Evolutionary conservation across 306 rosid genomes (phyloP), one percentile per base, ranked within the genome.

Genomic region (Purshia tridentata): DNA sequence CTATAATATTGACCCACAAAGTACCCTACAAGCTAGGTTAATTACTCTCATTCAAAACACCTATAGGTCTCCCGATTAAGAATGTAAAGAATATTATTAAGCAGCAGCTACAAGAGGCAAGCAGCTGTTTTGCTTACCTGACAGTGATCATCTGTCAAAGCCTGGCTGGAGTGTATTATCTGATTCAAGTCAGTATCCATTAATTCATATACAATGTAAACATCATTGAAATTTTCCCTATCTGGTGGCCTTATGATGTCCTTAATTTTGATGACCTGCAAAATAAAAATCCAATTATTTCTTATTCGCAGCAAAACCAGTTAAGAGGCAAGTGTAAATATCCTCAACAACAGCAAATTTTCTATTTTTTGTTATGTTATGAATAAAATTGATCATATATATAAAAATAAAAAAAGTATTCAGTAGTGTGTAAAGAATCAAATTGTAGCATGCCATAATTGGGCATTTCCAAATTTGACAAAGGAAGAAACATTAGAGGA

Each of bases 131-230:
- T 6, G 55, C 58, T 78, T 42, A 88, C 98, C 90, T 94, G 97
- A 50, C 96, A 91, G 75, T 94, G 98, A 76, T 94, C 98, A 81
- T 94, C 96, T 0, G 96, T 84, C 56, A 94, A 87, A 78, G 80
- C 80, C 88, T 94, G 97, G 77, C 19, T 82, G 72, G 98, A 94
- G 69, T 86, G 84, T 54, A 89, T 94, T 47, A 94, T 91, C 87
- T 89, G 98, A 81, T 94, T 86, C 59, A 94, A 73, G 56, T 94
- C 98, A 58, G 98, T 89, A 72, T 91, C 98, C 97, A 93, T 88
- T 75, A 93, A 70, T 62, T 91, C 98, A 72, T 86, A 91, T 46
- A 89, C 97, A 61, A 94, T 80, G 72, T 94, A 94, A 72, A 94
- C 97, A 80, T 94, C 97, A 70, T 86, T 81, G 73, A 94, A 94